Percentiles rank a stretch among this genome's conserved stretches.
Conservation (phyloP, 1,284 basidiomycete genomes). For the Marasmius oreades region DNA sequence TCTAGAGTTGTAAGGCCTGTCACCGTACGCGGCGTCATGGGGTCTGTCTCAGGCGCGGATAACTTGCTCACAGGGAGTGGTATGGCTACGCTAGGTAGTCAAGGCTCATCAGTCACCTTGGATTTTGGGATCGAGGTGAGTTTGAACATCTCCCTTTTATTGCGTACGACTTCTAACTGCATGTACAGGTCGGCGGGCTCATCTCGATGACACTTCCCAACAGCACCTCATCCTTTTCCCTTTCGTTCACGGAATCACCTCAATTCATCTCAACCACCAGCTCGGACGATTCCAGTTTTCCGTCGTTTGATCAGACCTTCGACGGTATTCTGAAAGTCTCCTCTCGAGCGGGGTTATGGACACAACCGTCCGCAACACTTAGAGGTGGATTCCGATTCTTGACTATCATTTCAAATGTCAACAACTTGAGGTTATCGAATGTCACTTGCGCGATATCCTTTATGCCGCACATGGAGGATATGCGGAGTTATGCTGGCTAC, state of each 20-base stretch:
- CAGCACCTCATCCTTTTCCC: conserved; percentile 30
- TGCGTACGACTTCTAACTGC: too few relatives aligned
- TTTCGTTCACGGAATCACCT: conserved; percentile 47
- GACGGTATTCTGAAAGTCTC: conserved; percentile 43
- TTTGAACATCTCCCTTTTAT: too few relatives aligned
- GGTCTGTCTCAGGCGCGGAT: conserved; percentile 25
- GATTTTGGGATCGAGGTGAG: conserved; percentile 44
- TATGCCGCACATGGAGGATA: conserved; percentile 48
- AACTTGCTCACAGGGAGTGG: conserved; percentile 25
- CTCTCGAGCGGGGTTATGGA: conserved; percentile 43
- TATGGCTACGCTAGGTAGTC: conserved; percentile 27
- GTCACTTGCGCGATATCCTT: conserved; percentile 53
- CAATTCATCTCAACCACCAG: conserved; percentile 37
- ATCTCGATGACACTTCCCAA: conserved; percentile 37
- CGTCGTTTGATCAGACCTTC: conserved; percentile 37
- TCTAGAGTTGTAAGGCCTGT: conserved; percentile 37
- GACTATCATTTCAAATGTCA: conserved; percentile 43
- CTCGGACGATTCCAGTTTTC: conserved; percentile 43
- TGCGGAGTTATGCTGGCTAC: conserved; percentile 53
- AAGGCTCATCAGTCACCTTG: conserved; percentile 37
- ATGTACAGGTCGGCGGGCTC: conserved; percentile 42
- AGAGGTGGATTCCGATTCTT: conserved; percentile 56
- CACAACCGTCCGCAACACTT: conserved; percentile 40
- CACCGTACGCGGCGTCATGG: conserved; percentile 30
- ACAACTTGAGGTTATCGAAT: conserved; percentile 42